Evolutionary conservation across 2,329 filamentous ascomycete species (phyloP).

Genomic region (Pseudogymnoascus pannorum): DNA sequence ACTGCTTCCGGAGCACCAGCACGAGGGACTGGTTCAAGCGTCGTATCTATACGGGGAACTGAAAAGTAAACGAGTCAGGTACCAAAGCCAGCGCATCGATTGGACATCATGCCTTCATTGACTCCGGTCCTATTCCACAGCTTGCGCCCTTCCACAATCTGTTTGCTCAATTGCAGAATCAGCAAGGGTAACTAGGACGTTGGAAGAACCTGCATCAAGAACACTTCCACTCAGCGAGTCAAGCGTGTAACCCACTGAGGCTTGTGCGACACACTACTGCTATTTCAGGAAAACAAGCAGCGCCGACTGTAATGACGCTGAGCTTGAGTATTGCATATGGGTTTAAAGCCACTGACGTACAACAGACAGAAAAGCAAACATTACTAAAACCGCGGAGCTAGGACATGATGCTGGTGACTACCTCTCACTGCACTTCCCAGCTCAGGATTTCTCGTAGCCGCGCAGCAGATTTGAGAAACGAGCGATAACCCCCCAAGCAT

Average conservation of each 20-base stretch:
- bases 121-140: not conserved
- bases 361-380: not conserved
- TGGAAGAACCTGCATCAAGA: not conserved
- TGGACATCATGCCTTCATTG: not conserved
- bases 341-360: not conserved
- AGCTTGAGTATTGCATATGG: not conserved
- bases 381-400: not conserved
- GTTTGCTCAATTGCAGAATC: not conserved
- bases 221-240: not conserved
- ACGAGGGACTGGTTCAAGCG: not conserved
- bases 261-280: not conserved
- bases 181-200: not conserved
- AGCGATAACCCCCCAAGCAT: not conserved
- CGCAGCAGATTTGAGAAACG: not conserved
- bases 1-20: not conserved
- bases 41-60: not conserved
- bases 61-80: not conserved
- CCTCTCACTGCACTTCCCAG: not conserved
- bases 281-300: not conserved
- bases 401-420: not conserved
- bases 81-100: not conserved
- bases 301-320: not conserved
- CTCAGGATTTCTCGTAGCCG: not conserved
- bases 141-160: not conserved
- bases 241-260: not conserved